Evolutionary conservation across 192 early-diverging fungal species (phyloP), one percentile per base, ranked within the genome.

Genomic region (Podila minutissima): DNA sequence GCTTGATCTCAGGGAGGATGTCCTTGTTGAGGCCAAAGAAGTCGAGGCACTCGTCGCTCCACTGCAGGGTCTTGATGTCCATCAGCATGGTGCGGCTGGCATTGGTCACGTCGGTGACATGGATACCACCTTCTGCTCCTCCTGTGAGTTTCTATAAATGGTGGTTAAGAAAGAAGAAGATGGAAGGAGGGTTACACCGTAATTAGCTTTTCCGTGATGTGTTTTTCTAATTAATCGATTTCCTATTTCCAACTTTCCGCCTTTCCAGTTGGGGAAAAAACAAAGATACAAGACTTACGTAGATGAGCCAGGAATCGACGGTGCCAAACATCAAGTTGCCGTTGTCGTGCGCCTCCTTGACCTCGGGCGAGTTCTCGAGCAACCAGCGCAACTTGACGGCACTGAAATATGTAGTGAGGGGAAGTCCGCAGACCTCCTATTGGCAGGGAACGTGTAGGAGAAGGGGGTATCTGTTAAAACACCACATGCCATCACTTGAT

Each of bases 71-170:
- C 29, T 90, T 82, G 51, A 98, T 85, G 76, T 97, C 91, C 96
- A 98, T 97, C 4, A 98, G 86, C 96, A 97, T 96, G 4, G 97
- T 98, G 62, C 97, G 92, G 69, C 91, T 93, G 24, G 97, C 97
- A 79, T 98, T 98, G 24, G 97, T 96, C 28, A 96, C 94, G 75
- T 98, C 97, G 0, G 97, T 97, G 17, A 94, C 89, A 74, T 95
- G 92, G 28, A 88, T 78, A 22, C 94, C 94, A 7, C 88, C 90
- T 41, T 92, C 63, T 20, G 75, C 70, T 32, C 92, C 93, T 63
- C 97, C 97, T 10, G 97, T 96, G 62, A 98, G 82, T 77, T 96
- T 96, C 91, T 93, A 50, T 31, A 62, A 22, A 11, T 64, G 26
- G 58, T 60, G 3, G 59, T 2, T 63, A 15, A 62, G 57, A 10